These are phyloP conservation scores for Rosa persica DNA, from an alignment of 306 rosid species.

Conservation along the genomic window DNA sequence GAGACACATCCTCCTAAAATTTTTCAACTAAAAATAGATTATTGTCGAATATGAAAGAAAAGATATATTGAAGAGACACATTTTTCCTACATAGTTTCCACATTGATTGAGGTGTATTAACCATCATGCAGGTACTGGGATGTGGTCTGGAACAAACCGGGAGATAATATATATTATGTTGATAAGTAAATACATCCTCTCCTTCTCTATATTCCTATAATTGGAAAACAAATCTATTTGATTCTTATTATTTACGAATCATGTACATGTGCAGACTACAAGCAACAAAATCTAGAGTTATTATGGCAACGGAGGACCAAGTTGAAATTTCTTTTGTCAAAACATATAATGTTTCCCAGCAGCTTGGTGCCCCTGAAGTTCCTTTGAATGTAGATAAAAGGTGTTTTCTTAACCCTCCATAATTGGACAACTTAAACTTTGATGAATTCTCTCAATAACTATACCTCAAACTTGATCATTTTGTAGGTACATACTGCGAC, in stretches of 20 bases:
- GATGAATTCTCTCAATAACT: background rate
- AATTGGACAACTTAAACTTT: background rate
- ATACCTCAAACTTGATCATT: background rate
- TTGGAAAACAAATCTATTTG: background rate
- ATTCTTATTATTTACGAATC: background rate
- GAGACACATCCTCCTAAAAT: background rate
- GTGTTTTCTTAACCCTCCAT: constrained; percentile 20
- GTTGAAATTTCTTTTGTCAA: constrained; percentile 67
- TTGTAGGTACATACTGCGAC: constrained; percentile 56
- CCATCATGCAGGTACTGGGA: constrained; percentile 55
- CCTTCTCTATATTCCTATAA: background rate
- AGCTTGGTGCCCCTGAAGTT: background rate
- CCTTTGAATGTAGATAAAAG: constrained; percentile 74
- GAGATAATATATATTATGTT: background rate
- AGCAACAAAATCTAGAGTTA: constrained; percentile 38
- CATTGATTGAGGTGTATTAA: background rate
- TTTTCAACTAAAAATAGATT: too few relatives aligned
- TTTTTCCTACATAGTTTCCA: background rate
- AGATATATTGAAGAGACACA: background rate
- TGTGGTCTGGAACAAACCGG: constrained; percentile 52
- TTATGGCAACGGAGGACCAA: constrained; percentile 29
- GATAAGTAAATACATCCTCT: background rate
- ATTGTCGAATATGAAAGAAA: background rate
- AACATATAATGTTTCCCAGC: constrained; percentile 42
- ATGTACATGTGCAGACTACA: constrained; percentile 34